These are phyloP conservation scores for Flagelloscypha sp. DNA, from an alignment of 768 basidiomycete species.

Conservation along the genomic window DNA sequence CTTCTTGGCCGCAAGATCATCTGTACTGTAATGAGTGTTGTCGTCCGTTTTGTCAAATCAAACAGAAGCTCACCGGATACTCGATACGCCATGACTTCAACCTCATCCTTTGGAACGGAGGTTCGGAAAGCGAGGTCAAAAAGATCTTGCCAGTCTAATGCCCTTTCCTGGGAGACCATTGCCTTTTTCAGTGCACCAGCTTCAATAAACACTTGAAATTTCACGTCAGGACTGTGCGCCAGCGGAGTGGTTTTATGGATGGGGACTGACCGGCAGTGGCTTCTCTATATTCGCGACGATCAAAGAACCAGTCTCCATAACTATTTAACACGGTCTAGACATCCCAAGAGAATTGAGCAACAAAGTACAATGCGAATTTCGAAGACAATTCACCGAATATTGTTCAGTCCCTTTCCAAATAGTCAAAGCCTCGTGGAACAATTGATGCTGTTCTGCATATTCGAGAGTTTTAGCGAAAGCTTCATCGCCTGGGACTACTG, in stretches of 20 bases:
- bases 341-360: conserved; percentile 6
- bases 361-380: not conserved
- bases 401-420: conserved; percentile 66
- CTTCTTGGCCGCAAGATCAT: conserved; percentile 76
- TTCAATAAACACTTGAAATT: conserved; percentile 60
- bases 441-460: conserved; percentile 71
- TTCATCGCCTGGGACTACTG: conserved; percentile 39
- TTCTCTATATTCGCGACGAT: conserved; percentile 73
- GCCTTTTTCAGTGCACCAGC: conserved; percentile 61
- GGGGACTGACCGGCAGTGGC: conserved; percentile 63
- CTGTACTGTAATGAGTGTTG: conserved; percentile 30
- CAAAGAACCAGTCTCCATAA: conserved; percentile 86
- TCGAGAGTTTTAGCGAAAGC: conserved; percentile 72
- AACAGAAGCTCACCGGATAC: conserved; percentile 56
- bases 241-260: not conserved
- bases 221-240: not conserved
- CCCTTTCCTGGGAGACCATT: conserved; percentile 82
- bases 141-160: conserved; percentile 84
- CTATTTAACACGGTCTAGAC: conserved; percentile 56
- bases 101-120: conserved; percentile 42
- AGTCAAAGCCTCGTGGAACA: conserved; percentile 65
- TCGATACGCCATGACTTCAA: conserved; percentile 61
- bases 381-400: conserved; percentile 41
- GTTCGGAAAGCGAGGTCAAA: conserved; percentile 68
- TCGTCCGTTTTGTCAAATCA: no score